phyloP scores from a whole-genome alignment of 768 basidiomycete species.

The Suillus variegatus region DNA sequence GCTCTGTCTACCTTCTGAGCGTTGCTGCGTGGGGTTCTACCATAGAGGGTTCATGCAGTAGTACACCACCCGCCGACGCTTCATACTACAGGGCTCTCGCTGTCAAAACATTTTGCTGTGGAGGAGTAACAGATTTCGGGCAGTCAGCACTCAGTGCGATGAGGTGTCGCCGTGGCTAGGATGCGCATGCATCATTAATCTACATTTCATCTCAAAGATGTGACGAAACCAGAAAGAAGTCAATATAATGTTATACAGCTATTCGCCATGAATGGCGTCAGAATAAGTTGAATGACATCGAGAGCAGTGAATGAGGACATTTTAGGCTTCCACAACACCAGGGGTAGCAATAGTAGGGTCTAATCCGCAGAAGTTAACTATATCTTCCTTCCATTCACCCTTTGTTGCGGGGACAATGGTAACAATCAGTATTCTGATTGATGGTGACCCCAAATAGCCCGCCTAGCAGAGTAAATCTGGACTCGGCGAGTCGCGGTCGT shows the following conservation, averaged over 20 bases:
- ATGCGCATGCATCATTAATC: neutral
- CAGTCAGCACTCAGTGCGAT: neutral
- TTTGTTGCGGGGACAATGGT: neutral
- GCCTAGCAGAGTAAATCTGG: neutral
- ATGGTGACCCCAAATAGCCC: neutral
- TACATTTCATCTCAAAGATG: neutral
- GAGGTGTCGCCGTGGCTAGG: neutral
- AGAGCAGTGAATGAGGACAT: neutral
- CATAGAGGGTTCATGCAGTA: neutral
- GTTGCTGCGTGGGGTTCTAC: neutral
- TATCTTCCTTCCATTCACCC: neutral
- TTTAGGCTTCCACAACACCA: constrained; percentile 33
- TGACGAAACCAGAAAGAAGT: neutral
- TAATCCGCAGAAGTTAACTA: constrained; percentile 34
- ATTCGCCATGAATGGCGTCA: neutral
- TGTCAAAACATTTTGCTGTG: neutral
- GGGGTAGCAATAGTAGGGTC: constrained; percentile 36
- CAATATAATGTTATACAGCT: neutral
- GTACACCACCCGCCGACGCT: neutral
- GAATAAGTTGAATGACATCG: neutral
- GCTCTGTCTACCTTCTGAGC: neutral
- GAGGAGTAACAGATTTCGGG: neutral
- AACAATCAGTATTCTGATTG: neutral
- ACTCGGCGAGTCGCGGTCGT: neutral
- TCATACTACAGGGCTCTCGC: neutral